Conservation (phyloP, 805 yeast genomes). For the Wickerhamiella alocasiicola region DNA sequence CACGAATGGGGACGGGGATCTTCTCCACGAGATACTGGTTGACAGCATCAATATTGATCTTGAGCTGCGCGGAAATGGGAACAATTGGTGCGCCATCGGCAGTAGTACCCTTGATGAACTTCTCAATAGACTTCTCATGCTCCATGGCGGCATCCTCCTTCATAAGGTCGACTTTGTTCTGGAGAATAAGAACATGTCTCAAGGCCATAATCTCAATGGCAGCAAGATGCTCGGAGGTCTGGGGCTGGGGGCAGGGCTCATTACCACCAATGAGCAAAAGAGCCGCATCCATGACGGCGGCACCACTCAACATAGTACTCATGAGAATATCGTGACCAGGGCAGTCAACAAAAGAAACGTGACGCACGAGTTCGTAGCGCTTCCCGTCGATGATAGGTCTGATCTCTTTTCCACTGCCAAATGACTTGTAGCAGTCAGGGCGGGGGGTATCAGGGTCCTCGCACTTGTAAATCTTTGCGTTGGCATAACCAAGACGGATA, state of each 20-base stretch:
- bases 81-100: conserved; percentile 99
- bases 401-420: conserved; percentile 88
- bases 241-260: conserved; percentile 99
- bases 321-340: conserved; percentile 99
- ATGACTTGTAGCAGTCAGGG: conserved; percentile 91
- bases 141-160: conserved; percentile 92
- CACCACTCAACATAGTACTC: conserved; percentile 99
- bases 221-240: conserved; percentile 97
- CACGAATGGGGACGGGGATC: conserved; percentile 94
- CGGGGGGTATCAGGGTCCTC: conserved; percentile 75
- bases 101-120: conserved; percentile 91
- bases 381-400: conserved; percentile 81
- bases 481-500: conserved; percentile 96
- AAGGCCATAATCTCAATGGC: conserved; percentile 99
- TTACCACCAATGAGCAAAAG: conserved; percentile 91
- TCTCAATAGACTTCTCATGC: conserved; percentile 84
- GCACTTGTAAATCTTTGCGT: conserved; percentile 94
- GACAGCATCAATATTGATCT: conserved; percentile 97
- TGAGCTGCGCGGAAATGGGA: conserved; percentile 97
- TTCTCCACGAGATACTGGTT: conserved; percentile 90
- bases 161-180: conserved; percentile 97
- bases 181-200: conserved; percentile 89
- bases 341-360: conserved; percentile 97
- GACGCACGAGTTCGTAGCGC: conserved; percentile 82
- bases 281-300: conserved; percentile 99